These are phyloP conservation scores for Pezizomycotina sp. DNA, from an alignment of 2,329 filamentous ascomycete species.

Conservation along the genomic window DNA sequence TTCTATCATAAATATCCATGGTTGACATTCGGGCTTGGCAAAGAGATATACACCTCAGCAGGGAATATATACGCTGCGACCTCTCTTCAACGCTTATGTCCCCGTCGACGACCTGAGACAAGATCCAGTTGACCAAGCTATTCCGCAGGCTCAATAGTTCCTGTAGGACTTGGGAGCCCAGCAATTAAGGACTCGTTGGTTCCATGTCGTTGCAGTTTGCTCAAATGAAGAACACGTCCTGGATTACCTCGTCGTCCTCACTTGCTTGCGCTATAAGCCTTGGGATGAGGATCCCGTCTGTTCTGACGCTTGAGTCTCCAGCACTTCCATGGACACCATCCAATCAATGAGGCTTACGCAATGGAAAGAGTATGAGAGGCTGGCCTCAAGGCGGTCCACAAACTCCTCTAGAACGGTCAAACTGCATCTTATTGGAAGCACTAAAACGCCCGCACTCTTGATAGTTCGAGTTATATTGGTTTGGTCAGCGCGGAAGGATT, in stretches of 20 bases:
- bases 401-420: slow-evolving; percentile 25
- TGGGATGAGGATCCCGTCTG: slow-evolving; percentile 24
- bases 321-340: slow-evolving; percentile 26
- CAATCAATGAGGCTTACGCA: slow-evolving; percentile 25
- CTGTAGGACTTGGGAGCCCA: slow-evolving; percentile 23
- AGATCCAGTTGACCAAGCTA: slow-evolving; percentile 24
- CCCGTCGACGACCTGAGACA: slow-evolving; percentile 23
- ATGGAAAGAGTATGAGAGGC: slow-evolving; percentile 21
- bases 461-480: too few relatives aligned
- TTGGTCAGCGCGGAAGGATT: too few relatives aligned
- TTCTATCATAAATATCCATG: slow-evolving; percentile 25
- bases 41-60: slow-evolving; percentile 24
- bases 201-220: slow-evolving; percentile 22
- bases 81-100: slow-evolving; percentile 23
- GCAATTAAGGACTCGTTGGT: slow-evolving; percentile 22
- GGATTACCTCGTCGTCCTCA: slow-evolving; percentile 25
- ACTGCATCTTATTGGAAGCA: too few relatives aligned
- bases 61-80: slow-evolving; percentile 22
- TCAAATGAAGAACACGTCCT: slow-evolving; percentile 25
- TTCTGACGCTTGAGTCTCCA: slow-evolving; percentile 26
- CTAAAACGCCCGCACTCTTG: too few relatives aligned
- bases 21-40: slow-evolving; percentile 25
- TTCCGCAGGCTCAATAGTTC: slow-evolving; percentile 24
- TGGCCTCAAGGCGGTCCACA: slow-evolving; percentile 24
- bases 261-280: slow-evolving; percentile 23